Evolutionary conservation across 1,139 yeast genomes (phyloP).

Genomic region (Yamadazyma diospyri): DNA sequence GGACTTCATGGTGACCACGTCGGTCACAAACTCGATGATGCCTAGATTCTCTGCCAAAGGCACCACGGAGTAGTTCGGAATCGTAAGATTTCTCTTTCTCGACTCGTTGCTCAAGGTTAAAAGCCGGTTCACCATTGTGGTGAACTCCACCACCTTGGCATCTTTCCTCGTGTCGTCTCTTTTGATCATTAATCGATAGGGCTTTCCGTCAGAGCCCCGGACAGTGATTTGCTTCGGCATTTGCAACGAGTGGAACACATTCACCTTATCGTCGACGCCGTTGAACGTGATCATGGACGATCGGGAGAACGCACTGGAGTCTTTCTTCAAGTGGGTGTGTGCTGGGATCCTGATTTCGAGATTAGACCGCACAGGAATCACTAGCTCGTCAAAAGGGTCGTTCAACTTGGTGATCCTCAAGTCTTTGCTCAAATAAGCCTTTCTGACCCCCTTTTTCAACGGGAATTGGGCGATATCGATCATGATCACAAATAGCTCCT

Average conservation of each 20-base stretch:
- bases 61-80: conserved; percentile 82
- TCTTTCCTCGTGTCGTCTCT: conserved; percentile 94
- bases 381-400: conserved; percentile 60
- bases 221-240: conserved; percentile 78
- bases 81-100: conserved; percentile 63
- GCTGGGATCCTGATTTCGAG: conserved; percentile 67
- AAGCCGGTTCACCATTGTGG: conserved; percentile 79
- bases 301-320: conserved; percentile 52
- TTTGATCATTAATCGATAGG: conserved; percentile 76
- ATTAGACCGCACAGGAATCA: conserved; percentile 76
- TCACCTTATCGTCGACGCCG: conserved; percentile 59
- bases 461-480: conserved; percentile 35
- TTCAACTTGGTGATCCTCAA: conserved; percentile 44
- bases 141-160: conserved; percentile 90
- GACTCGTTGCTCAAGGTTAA: conserved; percentile 68
- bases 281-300: conserved; percentile 51
- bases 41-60: conserved; percentile 89
- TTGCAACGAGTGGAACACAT: conserved; percentile 77
- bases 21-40: conserved; percentile 87
- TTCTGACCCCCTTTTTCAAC: conserved; percentile 31
- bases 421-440: conserved; percentile 34
- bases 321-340: conserved; percentile 37
- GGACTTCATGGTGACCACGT: conserved; percentile 76
- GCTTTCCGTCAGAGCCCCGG: conserved; percentile 72
- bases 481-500: conserved; percentile 31